These are phyloP conservation scores for Talaromyces trachyspermus DNA, from an alignment of 495 filamentous ascomycete species.

Conservation along the genomic window DNA sequence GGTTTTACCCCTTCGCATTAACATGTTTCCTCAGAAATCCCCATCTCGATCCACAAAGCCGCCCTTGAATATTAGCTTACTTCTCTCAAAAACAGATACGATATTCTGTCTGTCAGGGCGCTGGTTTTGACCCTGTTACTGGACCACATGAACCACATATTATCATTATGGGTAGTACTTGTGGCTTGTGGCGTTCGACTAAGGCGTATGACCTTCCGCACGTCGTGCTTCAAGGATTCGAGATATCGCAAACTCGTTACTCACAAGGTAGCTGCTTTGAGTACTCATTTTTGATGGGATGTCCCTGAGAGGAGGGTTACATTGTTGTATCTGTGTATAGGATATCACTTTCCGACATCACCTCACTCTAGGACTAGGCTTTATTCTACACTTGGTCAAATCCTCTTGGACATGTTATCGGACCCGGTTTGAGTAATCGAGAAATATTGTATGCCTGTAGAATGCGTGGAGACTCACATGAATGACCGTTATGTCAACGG, in stretches of 20 bases:
- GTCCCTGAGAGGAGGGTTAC: neutral
- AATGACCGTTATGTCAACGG: neutral
- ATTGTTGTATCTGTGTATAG: neutral
- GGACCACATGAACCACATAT: constrained; percentile 1
- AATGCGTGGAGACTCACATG: neutral
- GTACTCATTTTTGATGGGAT: neutral
- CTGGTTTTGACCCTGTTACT: neutral
- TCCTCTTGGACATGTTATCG: neutral
- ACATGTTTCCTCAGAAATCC: too few relatives aligned
- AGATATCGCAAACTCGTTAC: neutral
- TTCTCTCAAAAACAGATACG: neutral
- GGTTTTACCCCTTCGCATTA: too few relatives aligned
- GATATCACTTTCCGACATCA: neutral
- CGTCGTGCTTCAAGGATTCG: neutral
- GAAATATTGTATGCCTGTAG: neutral
- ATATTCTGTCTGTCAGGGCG: neutral
- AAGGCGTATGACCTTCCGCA: neutral
- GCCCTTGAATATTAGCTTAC: neutral
- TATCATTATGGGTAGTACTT: neutral
- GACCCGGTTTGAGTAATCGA: neutral
- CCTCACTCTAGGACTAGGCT: neutral
- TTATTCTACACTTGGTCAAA: neutral
- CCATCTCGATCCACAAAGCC: neutral
- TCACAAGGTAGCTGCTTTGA: constrained; percentile 1
- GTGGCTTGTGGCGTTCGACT: constrained; percentile 6